phyloP scores from a whole-genome alignment of 208 protist genomes.

The Polymyxa betae region DNA sequence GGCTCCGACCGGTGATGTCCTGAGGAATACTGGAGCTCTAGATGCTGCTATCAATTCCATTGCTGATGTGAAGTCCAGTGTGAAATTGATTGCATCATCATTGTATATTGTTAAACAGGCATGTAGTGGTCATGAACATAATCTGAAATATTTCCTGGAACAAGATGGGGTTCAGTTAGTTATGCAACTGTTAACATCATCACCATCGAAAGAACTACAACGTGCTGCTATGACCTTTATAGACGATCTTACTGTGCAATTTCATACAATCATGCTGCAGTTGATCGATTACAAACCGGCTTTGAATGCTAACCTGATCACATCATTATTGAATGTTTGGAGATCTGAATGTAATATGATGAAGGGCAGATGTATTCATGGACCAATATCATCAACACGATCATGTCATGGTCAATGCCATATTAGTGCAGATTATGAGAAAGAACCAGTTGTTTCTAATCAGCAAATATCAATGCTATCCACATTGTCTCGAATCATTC shows the following conservation, averaged over 20 bases:
- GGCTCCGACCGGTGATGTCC: not conserved
- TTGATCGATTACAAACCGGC: not conserved
- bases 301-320: not conserved
- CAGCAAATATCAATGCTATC: no score
- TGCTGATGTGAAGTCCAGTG: not conserved
- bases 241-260: not conserved
- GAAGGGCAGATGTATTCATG: not conserved
- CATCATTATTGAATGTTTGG: not conserved
- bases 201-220: not conserved
- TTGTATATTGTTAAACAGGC: not conserved
- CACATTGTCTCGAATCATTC: no score
- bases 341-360: not conserved
- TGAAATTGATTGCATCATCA: not conserved
- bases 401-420: no score
- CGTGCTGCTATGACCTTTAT: not conserved
- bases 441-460: no score
- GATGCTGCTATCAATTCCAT: not conserved
- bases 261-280: not conserved
- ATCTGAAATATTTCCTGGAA: not conserved
- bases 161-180: not conserved
- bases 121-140: not conserved
- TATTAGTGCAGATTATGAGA: no score
- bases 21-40: not conserved
- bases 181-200: not conserved
- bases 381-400: no score